Evolutionary conservation across 441 rosid species (phyloP).

Genomic region (Pelargonium fulgidum): DNA sequence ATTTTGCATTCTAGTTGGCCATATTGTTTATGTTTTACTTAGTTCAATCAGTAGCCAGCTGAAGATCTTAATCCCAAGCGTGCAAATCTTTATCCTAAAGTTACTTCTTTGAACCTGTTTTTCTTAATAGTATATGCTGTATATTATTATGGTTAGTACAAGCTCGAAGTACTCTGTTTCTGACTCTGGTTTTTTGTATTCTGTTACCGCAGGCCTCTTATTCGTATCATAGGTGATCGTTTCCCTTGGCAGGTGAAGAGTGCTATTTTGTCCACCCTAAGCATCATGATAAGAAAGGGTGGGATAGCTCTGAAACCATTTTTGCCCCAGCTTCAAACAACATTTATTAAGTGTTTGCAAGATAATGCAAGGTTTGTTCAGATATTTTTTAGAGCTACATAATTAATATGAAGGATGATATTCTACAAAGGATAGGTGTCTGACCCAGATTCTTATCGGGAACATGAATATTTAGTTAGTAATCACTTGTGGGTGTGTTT

Average conservation of each 20-base stretch:
- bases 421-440: background rate
- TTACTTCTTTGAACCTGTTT: too few relatives aligned
- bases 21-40: too few relatives aligned
- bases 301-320: slow-evolving; percentile 89
- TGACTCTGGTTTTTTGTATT: slow-evolving; percentile 11
- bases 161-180: background rate
- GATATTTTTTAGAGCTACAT: background rate
- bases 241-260: slow-evolving; percentile 99
- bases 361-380: slow-evolving; percentile 74
- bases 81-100: too few relatives aligned
- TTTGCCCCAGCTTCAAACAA: slow-evolving; percentile 99
- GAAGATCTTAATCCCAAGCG: too few relatives aligned
- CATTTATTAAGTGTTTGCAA: slow-evolving; percentile 89
- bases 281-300: slow-evolving; percentile 78
- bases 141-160: too few relatives aligned
- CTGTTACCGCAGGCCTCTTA: slow-evolving; percentile 75
- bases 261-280: slow-evolving; percentile 85
- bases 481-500: background rate
- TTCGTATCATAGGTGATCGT: slow-evolving; percentile 90
- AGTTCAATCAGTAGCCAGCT: too few relatives aligned
- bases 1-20: too few relatives aligned
- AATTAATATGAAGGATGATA: background rate
- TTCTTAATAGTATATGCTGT: too few relatives aligned
- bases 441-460: background rate
- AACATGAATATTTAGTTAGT: background rate